A percentile compares a stretch with the other conserved stretches of the same genome.
phyloP scores from a whole-genome alignment of 768 basidiomycete genomes.

The Amanita rimosa region DNA sequence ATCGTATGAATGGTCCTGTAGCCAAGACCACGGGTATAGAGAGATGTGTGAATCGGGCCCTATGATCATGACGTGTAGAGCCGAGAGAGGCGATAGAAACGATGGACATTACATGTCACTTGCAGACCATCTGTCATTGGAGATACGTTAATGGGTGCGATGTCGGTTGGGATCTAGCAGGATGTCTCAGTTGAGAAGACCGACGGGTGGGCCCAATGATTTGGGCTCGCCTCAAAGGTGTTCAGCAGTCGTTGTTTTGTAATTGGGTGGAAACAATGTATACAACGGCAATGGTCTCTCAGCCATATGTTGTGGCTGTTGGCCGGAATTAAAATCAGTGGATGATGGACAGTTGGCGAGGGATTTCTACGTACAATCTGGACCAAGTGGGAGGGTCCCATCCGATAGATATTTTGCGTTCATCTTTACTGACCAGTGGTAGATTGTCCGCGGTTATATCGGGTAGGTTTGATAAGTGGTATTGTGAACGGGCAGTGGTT shows the following conservation, averaged over 20 bases:
- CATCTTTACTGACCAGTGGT: constrained; percentile 45
- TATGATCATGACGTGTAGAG: constrained; percentile 19
- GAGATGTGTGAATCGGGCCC: constrained; percentile 60
- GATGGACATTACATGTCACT: constrained; percentile 54
- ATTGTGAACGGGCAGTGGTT: background rate
- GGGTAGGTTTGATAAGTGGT: background rate
- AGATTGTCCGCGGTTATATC: constrained; percentile 22
- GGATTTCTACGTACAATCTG: constrained; percentile 61
- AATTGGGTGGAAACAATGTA: constrained; percentile 72
- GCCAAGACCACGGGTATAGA: constrained; percentile 81
- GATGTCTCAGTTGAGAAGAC: background rate
- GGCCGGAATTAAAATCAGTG: background rate
- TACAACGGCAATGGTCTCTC: constrained; percentile 86
- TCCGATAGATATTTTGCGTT: constrained; percentile 50
- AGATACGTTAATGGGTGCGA: constrained; percentile 50
- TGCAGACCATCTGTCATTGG: constrained; percentile 53
- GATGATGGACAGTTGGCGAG: background rate
- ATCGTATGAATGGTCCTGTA: constrained; percentile 71
- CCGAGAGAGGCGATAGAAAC: constrained; percentile 17
- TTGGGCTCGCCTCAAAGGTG: constrained; percentile 58
- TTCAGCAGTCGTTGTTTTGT: constrained; percentile 89
- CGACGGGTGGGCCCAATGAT: too few species aligned
- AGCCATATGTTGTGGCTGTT: constrained; percentile 85
- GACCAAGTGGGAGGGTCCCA: constrained; percentile 70
- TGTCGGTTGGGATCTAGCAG: constrained; percentile 61